These are phyloP conservation scores for Phylloporus sp. DNA, from an alignment of 768 basidiomycete species.

Conservation along the genomic window DNA sequence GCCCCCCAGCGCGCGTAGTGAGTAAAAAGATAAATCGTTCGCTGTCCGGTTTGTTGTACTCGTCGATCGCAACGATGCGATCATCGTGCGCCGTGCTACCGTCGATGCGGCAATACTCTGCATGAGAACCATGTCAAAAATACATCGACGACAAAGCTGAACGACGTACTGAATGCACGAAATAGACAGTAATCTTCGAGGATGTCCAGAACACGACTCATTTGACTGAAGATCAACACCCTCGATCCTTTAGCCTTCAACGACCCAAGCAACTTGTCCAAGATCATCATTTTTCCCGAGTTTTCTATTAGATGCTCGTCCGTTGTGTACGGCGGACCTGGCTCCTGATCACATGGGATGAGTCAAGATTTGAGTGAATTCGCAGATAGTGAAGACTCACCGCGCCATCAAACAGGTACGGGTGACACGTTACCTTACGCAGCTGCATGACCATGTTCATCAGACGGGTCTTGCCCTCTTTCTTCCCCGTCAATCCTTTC, in stretches of 20 bases:
- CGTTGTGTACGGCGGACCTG: conserved; percentile 96
- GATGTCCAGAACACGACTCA: conserved; percentile 97
- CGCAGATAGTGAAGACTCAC: conserved; percentile 32
- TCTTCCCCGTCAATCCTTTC: conserved; percentile 86
- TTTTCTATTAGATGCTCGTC: conserved; percentile 95
- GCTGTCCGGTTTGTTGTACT: conserved; percentile 90
- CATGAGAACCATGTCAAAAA: conserved; percentile 1
- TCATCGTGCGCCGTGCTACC: conserved; percentile 96
- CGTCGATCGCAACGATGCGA: conserved; percentile 92
- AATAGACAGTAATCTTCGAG: conserved; percentile 97
- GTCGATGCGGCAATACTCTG: conserved; percentile 96
- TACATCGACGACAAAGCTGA: neutral
- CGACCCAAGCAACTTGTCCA: conserved; percentile 83
- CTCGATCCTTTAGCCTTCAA: conserved; percentile 94
- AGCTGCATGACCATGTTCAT: conserved; percentile 99
- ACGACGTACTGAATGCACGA: conserved; percentile 69
- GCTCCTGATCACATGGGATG: conserved; percentile 53
- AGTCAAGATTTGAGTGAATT: neutral
- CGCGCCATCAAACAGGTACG: conserved; percentile 92
- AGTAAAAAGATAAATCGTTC: conserved; percentile 97
- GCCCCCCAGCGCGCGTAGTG: conserved; percentile 93
- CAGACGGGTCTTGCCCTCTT: conserved; percentile 94
- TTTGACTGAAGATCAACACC: conserved; percentile 96
- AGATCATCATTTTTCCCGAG: conserved; percentile 94
- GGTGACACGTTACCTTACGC: conserved; percentile 83